Evolutionary conservation across 2,329 filamentous ascomycete species (phyloP).

Genomic region (Bipolaris sorokiniana): DNA sequence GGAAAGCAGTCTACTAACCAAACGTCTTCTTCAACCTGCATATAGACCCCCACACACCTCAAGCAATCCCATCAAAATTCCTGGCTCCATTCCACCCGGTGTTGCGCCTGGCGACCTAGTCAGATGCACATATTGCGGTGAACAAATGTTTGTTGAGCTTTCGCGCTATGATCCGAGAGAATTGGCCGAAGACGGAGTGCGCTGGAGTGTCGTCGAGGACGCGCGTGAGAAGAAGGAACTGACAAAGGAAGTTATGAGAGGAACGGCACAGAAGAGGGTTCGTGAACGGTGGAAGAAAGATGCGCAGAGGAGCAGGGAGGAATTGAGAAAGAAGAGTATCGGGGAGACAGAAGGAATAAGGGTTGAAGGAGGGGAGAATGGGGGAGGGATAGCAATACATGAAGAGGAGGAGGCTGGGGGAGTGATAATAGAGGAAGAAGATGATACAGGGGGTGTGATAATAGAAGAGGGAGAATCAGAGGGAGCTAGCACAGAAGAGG

Average conservation of each 20-base stretch:
- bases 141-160: neutral
- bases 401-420: neutral
- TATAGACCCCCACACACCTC: neutral
- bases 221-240: neutral
- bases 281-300: neutral
- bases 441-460: neutral
- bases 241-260: neutral
- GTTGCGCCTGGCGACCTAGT: neutral
- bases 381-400: neutral
- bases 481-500: neutral
- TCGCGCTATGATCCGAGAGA: neutral
- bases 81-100: neutral
- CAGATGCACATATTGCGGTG: neutral
- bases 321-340: neutral
- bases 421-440: too few species aligned
- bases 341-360: neutral
- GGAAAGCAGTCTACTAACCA: neutral
- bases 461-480: too few species aligned
- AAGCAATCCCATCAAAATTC: neutral
- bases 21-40: neutral
- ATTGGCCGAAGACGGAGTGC: neutral
- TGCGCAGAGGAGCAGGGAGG: neutral
- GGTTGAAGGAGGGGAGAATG: neutral
- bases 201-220: neutral
- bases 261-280: neutral